Evolutionary conservation across 345 rosid species (phyloP).

Genomic region (Geranium brycei): DNA sequence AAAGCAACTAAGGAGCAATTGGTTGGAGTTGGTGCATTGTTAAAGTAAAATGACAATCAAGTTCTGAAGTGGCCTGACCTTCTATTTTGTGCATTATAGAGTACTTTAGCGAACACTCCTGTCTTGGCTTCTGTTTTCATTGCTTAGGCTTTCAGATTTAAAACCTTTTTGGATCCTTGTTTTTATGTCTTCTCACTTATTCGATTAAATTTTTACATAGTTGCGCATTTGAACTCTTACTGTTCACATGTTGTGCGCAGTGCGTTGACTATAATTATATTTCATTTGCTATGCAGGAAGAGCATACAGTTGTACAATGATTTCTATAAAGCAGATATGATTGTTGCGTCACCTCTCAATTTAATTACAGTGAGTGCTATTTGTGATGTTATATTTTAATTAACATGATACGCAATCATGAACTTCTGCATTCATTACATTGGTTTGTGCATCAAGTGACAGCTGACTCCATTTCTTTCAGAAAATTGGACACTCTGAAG

Average conservation of each 20-base stretch:
- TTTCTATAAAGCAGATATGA: conserved; percentile 78
- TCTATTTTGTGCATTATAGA: neutral
- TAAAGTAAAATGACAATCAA: neutral
- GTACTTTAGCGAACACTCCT: neutral
- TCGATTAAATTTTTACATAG: neutral
- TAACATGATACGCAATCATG: neutral
- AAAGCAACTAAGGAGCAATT: neutral
- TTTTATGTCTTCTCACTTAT: too few relatives aligned
- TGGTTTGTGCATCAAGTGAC: neutral
- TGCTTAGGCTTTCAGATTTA: too few relatives aligned
- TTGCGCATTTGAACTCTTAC: neutral
- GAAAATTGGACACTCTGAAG: conserved; percentile 58
- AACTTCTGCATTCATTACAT: neutral
- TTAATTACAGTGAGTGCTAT: conserved; percentile 41
- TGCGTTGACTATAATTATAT: neutral
- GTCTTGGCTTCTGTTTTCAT: neutral
- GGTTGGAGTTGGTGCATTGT: neutral
- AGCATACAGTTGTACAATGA: conserved; percentile 70
- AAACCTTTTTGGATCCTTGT: too few relatives aligned
- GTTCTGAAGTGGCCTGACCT: too few relatives aligned
- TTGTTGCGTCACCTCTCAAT: conserved; percentile 78
- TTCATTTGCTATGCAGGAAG: conserved; percentile 33
- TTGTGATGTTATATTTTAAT: too few relatives aligned
- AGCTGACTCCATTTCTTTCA: conserved; percentile 16
- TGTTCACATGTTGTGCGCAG: neutral